These are phyloP conservation scores for Pyrrhoderma lamaoense DNA, from an alignment of 1,284 basidiomycete species.

Conservation along the genomic window DNA sequence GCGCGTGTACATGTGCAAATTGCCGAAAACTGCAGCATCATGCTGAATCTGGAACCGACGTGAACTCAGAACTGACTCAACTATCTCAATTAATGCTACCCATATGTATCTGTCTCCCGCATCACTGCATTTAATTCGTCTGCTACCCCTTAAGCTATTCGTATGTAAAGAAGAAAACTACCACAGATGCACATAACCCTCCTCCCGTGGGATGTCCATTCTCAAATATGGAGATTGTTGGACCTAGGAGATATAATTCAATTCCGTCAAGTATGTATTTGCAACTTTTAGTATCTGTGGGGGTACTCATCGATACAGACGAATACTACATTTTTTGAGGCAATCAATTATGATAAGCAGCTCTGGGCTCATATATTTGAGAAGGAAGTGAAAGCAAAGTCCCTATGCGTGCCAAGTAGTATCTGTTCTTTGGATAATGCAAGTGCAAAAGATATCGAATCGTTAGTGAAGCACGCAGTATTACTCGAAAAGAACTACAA, in stretches of 20 bases:
- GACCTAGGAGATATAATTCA: neutral
- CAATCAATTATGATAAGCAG: constrained; percentile 6
- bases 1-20: no score
- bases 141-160: no score
- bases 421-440: neutral
- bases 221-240: neutral
- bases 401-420: neutral
- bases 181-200: no score
- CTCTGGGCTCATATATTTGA: constrained; percentile 6
- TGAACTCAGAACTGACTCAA: no score
- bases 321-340: no score
- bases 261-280: constrained; percentile 3
- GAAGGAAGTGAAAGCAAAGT: neutral
- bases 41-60: no score
- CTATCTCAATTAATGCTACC: no score
- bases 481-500: neutral
- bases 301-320: no score
- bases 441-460: neutral
- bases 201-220: neutral
- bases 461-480: constrained; percentile 2
- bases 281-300: no score
- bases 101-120: no score
- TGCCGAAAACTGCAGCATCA: no score
- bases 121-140: no score
- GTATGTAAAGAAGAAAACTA: neutral